Base-by-base conservation (phyloP, 176 grass and related monocot genomes). In the Olyra latifolia region DNA sequence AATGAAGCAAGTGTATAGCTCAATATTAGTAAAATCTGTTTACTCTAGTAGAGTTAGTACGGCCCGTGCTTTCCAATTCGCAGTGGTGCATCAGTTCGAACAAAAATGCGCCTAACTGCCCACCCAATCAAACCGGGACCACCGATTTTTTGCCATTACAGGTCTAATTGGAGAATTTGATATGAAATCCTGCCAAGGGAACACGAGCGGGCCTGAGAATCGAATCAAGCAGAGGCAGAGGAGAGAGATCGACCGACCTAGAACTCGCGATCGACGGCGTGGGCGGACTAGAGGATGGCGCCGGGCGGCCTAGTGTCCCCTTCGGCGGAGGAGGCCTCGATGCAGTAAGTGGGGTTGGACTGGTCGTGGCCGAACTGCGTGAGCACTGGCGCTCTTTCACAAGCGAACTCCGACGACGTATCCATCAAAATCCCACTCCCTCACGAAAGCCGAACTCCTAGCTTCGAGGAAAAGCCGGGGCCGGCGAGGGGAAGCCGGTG, bases 281-380 rank as follows among this genome's bases (percentile, higher is more conserved):
- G 92, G 42, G 96, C 92, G 42, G 96, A 99, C 86, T 93, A 83
- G 88, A 99, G 90, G 87, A 95, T 88, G 72, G 79, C 50, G 5
- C 88, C 92, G 15, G 92, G 79, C 25, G 92, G 96, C 71, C 49
- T 76, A 65, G 86, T 8, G 14, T 2, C 50, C 13, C 41, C 53
- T 29, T 84, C 76, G 27, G 77, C 50, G 3, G 88, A 38, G 75
- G 72, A 80, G 61, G 71, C 86, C 60, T 89, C 48, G 77, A 98
- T n/a, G 62, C 84, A 95, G 82, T 89, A 95, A 69, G 96, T 98
- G 54, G 92, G 92, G 69, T 98, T 98, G 46, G 96, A 98, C 84
- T 95, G 92, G 81, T 88, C 92, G 50, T 98, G 90, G 45, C 96
- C 92, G 54, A 98, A 95, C 90, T 88, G 90, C 69, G 84, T 78